phyloP scores from a whole-genome alignment of 257 asterid genomes.

The Ajuga chamaepitys region DNA sequence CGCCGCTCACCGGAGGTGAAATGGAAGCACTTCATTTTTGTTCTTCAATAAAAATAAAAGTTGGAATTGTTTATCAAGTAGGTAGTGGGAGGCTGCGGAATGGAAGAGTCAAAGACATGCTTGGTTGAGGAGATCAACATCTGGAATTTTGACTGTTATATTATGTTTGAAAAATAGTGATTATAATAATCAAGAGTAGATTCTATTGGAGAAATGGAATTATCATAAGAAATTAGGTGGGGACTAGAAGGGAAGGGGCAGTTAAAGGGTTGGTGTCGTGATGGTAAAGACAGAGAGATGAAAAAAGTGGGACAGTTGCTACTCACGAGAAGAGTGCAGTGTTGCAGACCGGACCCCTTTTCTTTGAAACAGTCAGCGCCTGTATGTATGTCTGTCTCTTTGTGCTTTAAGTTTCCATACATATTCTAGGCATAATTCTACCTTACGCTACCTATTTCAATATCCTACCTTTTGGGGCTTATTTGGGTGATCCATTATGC shows the following conservation, averaged over 20 bases:
- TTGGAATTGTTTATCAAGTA: neutral
- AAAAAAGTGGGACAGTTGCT: neutral
- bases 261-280: slow-evolving; percentile 8
- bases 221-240: slow-evolving; percentile 1
- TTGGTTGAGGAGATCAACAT: slow-evolving; percentile 15
- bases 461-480: no score
- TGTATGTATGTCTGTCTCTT: no score
- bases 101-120: slow-evolving; percentile 19
- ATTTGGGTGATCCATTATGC: no score
- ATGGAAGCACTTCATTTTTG: slow-evolving; percentile 77
- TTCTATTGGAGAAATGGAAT: neutral
- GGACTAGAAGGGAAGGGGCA: slow-evolving; percentile 3
- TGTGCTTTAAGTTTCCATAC: no score
- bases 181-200: neutral
- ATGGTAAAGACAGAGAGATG: slow-evolving; percentile 1
- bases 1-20: slow-evolving; percentile 48
- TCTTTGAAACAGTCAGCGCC: slow-evolving; percentile 22
- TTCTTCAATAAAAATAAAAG: neutral
- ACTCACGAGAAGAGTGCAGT: slow-evolving; percentile 28
- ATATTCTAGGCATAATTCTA: no score
- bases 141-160: slow-evolving; percentile 20
- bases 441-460: no score
- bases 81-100: slow-evolving; percentile 11
- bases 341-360: neutral
- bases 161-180: neutral